Conservation (phyloP, 1,139 yeast genomes). For the Blastobotrys elegans region DNA sequence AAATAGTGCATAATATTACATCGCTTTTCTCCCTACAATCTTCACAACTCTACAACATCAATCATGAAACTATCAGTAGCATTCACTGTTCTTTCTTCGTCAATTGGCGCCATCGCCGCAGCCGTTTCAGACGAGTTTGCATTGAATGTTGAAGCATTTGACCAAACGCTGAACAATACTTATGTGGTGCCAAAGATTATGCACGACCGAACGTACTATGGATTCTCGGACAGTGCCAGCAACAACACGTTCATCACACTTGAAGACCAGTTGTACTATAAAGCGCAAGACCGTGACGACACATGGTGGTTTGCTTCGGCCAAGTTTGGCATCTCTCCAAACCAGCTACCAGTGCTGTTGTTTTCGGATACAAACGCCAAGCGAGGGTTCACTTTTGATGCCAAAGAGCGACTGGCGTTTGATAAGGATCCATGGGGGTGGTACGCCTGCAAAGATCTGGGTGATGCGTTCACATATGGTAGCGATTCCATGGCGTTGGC, state of each 20-base stretch:
- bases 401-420: not conserved
- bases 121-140: not conserved
- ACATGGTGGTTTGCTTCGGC: not conserved
- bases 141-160: not conserved
- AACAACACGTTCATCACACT: not conserved
- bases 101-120: no score
- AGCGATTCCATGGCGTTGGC: not conserved
- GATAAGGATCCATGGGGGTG: conserved; percentile 4
- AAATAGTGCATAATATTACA: not conserved
- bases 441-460: conserved; percentile 6
- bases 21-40: no score
- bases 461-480: conserved; percentile 1
- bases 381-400: conserved; percentile 1
- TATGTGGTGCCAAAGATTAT: not conserved
- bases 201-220: conserved; percentile 1
- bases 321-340: not conserved
- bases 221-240: not conserved
- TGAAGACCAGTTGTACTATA: not conserved
- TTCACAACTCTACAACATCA: not conserved
- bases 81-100: not conserved
- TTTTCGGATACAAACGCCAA: not conserved
- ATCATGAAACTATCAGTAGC: not conserved
- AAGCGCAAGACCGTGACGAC: not conserved
- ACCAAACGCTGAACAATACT: not conserved
- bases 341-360: not conserved